Conservation (phyloP, 1,284 basidiomycete species). For the Abortiporus biennis region DNA sequence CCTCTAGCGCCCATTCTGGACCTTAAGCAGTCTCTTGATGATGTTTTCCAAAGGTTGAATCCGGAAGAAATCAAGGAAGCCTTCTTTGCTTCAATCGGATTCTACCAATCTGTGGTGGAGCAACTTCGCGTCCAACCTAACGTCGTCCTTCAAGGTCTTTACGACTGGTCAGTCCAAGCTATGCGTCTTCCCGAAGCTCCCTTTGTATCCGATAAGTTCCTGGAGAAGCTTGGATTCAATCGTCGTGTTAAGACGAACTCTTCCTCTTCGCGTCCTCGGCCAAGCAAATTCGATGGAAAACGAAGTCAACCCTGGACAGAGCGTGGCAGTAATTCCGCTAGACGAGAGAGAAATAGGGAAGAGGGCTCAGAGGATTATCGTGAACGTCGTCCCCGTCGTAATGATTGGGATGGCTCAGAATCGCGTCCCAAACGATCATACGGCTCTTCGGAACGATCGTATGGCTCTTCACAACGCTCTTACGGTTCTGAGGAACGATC, state of each 20-base stretch:
- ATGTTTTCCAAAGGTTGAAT: too few species aligned
- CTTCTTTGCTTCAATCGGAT: conserved; percentile 63
- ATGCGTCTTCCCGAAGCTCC: conserved; percentile 46
- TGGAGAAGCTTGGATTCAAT: conserved; percentile 31
- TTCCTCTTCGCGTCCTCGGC: too few species aligned
- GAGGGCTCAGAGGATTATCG: not conserved
- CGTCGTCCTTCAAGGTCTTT: conserved; percentile 55
- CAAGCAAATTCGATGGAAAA: not conserved
- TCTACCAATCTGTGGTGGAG: conserved; percentile 54
- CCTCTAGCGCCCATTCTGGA: not conserved
- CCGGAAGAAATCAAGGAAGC: conserved; percentile 37
- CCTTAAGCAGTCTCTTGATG: conserved; percentile 39
- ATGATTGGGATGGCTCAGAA: not conserved
- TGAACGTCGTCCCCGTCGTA: too few species aligned
- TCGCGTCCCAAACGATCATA: too few species aligned
- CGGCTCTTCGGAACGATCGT: too few species aligned
- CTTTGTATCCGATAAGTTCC: conserved; percentile 40
- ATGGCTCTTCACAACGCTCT: too few species aligned
- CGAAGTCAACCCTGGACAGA: not conserved
- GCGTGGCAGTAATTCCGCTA: not conserved
- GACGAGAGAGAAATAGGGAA: not conserved
- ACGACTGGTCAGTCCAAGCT: conserved; percentile 58
- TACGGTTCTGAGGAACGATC: too few species aligned
- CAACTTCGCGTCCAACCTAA: conserved; percentile 44
- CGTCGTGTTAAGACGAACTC: conserved; percentile 4